Evolutionary conservation across 768 basidiomycete genomes (phyloP).

Genomic region (Dioszegia crocea): DNA sequence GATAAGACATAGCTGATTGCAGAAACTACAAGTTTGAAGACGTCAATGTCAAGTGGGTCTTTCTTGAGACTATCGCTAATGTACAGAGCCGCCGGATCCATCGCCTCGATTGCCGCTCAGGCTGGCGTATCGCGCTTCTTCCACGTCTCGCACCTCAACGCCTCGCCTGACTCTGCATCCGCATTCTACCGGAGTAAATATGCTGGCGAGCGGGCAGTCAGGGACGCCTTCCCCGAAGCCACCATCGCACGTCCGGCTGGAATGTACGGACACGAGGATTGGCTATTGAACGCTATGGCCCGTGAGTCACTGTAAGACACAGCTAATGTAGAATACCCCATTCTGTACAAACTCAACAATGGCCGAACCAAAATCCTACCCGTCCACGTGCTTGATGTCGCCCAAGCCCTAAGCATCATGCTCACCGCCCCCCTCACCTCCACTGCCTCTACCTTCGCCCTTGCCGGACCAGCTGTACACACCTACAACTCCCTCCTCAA

Average conservation of each 20-base stretch:
- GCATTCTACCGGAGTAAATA: constrained; percentile 84
- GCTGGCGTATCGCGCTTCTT: constrained; percentile 77
- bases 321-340: constrained; percentile 76
- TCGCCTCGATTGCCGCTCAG: constrained; percentile 75
- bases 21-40: constrained; percentile 84
- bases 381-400: constrained; percentile 90
- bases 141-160: constrained; percentile 94
- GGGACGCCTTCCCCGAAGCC: constrained; percentile 73
- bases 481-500: constrained; percentile 60
- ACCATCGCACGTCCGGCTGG: constrained; percentile 80
- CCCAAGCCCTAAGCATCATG: constrained; percentile 80
- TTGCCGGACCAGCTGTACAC: constrained; percentile 84
- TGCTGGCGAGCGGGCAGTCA: constrained; percentile 81
- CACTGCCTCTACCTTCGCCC: constrained; percentile 60
- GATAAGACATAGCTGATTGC: background rate
- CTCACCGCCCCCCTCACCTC: constrained; percentile 58
- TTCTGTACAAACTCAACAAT: constrained; percentile 90
- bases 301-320: constrained; percentile 56
- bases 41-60: constrained; percentile 61
- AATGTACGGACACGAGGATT: constrained; percentile 95
- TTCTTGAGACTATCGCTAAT: background rate
- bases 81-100: constrained; percentile 65
- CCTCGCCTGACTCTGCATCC: constrained; percentile 70
- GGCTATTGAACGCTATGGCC: constrained; percentile 84
- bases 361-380: constrained; percentile 82